Percentiles rank a stretch among this genome's conserved stretches.
phyloP scores from a whole-genome alignment of 2,329 filamentous ascomycete species.

The Setomelanomma holmii region DNA sequence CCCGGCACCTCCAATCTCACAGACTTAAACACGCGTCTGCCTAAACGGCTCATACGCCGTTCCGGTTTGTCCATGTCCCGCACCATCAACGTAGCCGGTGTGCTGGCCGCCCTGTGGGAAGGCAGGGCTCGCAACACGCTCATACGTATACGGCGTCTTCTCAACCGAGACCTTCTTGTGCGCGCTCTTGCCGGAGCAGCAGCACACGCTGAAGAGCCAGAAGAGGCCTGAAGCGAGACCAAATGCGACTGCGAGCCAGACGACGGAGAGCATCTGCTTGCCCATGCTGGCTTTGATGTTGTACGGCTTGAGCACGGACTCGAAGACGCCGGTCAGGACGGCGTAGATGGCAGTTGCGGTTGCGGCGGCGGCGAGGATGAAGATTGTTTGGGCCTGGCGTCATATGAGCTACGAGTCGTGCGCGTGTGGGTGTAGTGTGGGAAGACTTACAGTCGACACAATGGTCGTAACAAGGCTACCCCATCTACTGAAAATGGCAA shows the following conservation, averaged over 20 bases:
- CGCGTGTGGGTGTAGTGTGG: neutral
- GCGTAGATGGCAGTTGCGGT: constrained; percentile 78
- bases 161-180: constrained; percentile 58
- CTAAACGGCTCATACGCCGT: constrained; percentile 55
- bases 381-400: constrained; percentile 58
- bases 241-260: constrained; percentile 83
- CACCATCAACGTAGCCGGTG: constrained; percentile 24
- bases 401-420: neutral
- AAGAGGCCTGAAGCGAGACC: constrained; percentile 79
- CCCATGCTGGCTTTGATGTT: constrained; percentile 73
- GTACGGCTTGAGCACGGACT: constrained; percentile 72
- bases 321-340: constrained; percentile 72
- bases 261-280: constrained; percentile 70
- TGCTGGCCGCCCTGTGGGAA: constrained; percentile 38
- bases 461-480: constrained; percentile 85
- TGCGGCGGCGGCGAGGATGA: constrained; percentile 70
- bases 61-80: constrained; percentile 29
- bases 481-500: constrained; percentile 82
- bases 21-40: constrained; percentile 33
- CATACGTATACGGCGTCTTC: constrained; percentile 68
- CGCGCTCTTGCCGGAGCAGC: constrained; percentile 74
- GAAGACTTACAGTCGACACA: constrained; percentile 68
- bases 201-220: constrained; percentile 93
- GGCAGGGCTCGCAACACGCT: constrained; percentile 58
- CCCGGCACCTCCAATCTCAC: neutral